Percentiles rank a stretch among this genome's conserved stretches.
Evolutionary conservation across 495 filamentous ascomycete genomes (phyloP).

Genomic region (Podospora australis): DNA sequence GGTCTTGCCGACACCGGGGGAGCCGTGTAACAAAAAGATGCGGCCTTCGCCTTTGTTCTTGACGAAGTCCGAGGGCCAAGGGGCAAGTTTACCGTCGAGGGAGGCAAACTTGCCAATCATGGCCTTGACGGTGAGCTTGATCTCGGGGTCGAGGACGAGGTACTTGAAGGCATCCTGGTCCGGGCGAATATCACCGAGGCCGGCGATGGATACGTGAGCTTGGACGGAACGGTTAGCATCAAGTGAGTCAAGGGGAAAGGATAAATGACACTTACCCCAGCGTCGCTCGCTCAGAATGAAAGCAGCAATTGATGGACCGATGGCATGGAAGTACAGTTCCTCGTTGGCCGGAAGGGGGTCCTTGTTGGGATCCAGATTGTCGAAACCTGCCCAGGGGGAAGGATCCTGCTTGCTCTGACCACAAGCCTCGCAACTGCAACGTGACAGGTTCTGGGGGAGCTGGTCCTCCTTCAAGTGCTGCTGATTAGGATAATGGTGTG

Average conservation of each 20-base stretch:
- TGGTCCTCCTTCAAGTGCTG: too few relatives aligned
- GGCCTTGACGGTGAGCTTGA: slow-evolving; percentile 35
- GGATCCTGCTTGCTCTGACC: slow-evolving; percentile 5
- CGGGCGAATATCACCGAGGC: slow-evolving; percentile 16
- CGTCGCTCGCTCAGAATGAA: slow-evolving; percentile 33
- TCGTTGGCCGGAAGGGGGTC: slow-evolving; percentile 22
- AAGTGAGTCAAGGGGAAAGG: not conserved
- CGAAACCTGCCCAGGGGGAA: slow-evolving; percentile 28
- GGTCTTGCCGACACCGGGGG: slow-evolving; percentile 47
- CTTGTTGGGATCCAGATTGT: slow-evolving; percentile 27
- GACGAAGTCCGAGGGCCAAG: slow-evolving; percentile 38
- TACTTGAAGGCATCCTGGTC: slow-evolving; percentile 31
- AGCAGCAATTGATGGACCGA: slow-evolving; percentile 28
- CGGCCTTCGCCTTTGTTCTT: slow-evolving; percentile 43
- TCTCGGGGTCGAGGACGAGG: slow-evolving; percentile 34
- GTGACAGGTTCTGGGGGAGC: slow-evolving; percentile 27
- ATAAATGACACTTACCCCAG: slow-evolving; percentile 23
- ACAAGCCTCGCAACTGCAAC: slow-evolving; percentile 28
- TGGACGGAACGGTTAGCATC: not conserved
- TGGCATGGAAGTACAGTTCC: slow-evolving; percentile 27
- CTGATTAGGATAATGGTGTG: not conserved
- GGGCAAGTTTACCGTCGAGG: slow-evolving; percentile 26
- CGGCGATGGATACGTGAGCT: slow-evolving; percentile 11
- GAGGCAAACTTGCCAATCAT: slow-evolving; percentile 36
- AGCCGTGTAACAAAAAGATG: slow-evolving; percentile 48